Percentiles rank a stretch among this genome's conserved stretches.
Conservation (phyloP, 163 green algal species). For the Scenedesmus sp. region DNA sequence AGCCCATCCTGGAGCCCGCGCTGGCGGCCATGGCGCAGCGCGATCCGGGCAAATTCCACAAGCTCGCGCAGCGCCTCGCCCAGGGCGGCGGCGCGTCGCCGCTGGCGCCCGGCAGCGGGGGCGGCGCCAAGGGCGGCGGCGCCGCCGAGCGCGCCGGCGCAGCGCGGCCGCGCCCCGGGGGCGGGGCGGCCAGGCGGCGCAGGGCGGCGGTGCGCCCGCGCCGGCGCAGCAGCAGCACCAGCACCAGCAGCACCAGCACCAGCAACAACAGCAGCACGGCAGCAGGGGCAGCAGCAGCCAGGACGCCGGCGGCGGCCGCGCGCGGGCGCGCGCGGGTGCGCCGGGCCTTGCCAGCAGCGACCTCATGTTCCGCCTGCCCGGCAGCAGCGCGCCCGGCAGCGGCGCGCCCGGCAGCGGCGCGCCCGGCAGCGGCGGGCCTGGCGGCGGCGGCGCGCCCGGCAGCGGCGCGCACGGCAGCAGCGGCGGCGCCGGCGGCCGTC, state of each 20-base stretch:
- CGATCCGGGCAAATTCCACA: slow-evolving; percentile 36
- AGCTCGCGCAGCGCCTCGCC: slow-evolving; percentile 38
- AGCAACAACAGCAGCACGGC: background rate
- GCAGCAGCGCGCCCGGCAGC: background rate
- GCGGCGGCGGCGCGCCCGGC: background rate
- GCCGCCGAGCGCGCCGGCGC: too few relatives aligned
- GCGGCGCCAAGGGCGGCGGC: too few relatives aligned
- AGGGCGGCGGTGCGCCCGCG: too few relatives aligned
- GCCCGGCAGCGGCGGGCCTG: slow-evolving; percentile 5
- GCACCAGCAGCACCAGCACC: slow-evolving; percentile 12
- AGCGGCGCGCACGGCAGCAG: too few relatives aligned
- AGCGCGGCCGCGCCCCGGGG: too few relatives aligned
- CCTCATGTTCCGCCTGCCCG: slow-evolving; percentile 5
- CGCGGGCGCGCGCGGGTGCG: background rate
- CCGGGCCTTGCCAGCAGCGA: slow-evolving; percentile 16
- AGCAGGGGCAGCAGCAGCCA: background rate
- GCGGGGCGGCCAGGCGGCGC: too few relatives aligned
- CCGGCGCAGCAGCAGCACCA: too few relatives aligned
- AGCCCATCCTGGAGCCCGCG: slow-evolving; percentile 34
- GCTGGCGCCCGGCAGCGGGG: too few relatives aligned
- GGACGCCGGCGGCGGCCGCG: background rate
- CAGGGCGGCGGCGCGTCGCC: background rate
- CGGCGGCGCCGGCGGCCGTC: background rate
- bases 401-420: background rate
- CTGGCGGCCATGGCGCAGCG: slow-evolving; percentile 30